Evolutionary conservation across 164 flowering plant genomes (phyloP), one percentile per base, ranked within the genome.

Genomic region (Vitis rotundifolia): DNA sequence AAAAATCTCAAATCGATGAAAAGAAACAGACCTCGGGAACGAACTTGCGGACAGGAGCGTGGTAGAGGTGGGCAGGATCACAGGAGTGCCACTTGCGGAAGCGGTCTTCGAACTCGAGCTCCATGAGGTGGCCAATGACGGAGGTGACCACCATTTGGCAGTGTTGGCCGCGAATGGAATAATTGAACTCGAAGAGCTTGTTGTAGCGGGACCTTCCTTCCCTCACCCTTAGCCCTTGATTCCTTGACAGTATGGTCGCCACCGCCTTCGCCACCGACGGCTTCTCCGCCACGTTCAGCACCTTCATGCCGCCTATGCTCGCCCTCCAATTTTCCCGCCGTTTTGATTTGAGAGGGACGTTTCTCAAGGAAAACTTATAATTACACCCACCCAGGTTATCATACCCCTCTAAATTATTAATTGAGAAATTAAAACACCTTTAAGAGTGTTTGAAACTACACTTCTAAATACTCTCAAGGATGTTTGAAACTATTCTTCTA

Each of bases 181-280:
- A 90, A n/a, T 79, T 77, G 83, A 95, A 95, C 83, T 93, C 97
- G 83, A 84, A 95, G 9, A 95, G 85, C 77, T 72, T 86, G 85
- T 95, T 95, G 86, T 87, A 95, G 54, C 91, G 84, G 0, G 97
- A 93, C 71, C 97, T 78, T 0, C 97, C 96, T 6, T 90, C 89
- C 19, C 96, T 77, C 49, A 75, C 69, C 18, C 87, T 77, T 52
- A 80, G 74, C 0, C 85, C 81, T 28, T 77, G 82, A 74, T 79
- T 86, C 56, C 88, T 18, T 0, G 98, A 91, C 12, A 95, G 86
- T 15, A 93, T 90, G 49, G 73, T 78, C 1, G 98, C 76, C 29
- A 93, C 97, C 9, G 96, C 78, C 75, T 90, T 93, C 4, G 99
- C 99, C 69, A 95, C 99, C n/a, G 99, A 95, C 49, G 97, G 99